phyloP scores from a whole-genome alignment of 1,284 basidiomycete genomes.

The Veloboletus limbatus region DNA sequence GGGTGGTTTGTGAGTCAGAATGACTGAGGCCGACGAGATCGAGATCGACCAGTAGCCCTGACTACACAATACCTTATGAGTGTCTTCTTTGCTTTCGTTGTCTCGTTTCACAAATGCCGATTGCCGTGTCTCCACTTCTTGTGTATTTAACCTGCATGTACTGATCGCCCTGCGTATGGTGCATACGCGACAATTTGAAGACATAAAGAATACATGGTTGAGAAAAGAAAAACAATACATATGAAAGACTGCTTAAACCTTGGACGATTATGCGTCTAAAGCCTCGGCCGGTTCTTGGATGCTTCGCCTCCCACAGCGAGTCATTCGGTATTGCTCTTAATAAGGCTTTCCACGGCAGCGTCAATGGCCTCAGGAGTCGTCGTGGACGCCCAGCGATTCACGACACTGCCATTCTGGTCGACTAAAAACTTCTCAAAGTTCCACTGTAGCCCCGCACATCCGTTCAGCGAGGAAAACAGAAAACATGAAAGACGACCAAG shows the following conservation, averaged over 20 bases:
- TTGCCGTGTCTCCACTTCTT: neutral
- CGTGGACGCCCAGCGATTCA: slow-evolving; percentile 78
- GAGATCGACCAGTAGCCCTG: slow-evolving; percentile 2
- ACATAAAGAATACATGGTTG: neutral
- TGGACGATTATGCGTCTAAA: slow-evolving; percentile 1
- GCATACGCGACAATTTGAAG: too few relatives aligned
- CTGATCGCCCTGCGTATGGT: too few relatives aligned
- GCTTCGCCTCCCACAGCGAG: slow-evolving; percentile 2
- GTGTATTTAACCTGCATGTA: too few relatives aligned
- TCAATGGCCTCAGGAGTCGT: slow-evolving; percentile 71
- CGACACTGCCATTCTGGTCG: slow-evolving; percentile 70
- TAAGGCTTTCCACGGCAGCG: slow-evolving; percentile 59
- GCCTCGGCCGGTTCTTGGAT: slow-evolving; percentile 4
- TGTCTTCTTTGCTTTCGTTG: neutral
- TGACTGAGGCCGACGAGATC: slow-evolving; percentile 22
- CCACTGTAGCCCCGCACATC: slow-evolving; percentile 47
- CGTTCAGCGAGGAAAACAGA: neutral
- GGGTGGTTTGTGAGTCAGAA: slow-evolving; percentile 31
- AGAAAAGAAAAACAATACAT: neutral
- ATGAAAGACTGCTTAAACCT: neutral
- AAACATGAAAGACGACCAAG: neutral
- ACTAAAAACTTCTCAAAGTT: slow-evolving; percentile 79
- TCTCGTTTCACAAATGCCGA: neutral
- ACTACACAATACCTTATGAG: too few relatives aligned
- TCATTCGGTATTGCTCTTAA: slow-evolving; percentile 30